Evolutionary conservation across 106 monocot genomes (phyloP).

Genomic region (Narthecium ossifragum): DNA sequence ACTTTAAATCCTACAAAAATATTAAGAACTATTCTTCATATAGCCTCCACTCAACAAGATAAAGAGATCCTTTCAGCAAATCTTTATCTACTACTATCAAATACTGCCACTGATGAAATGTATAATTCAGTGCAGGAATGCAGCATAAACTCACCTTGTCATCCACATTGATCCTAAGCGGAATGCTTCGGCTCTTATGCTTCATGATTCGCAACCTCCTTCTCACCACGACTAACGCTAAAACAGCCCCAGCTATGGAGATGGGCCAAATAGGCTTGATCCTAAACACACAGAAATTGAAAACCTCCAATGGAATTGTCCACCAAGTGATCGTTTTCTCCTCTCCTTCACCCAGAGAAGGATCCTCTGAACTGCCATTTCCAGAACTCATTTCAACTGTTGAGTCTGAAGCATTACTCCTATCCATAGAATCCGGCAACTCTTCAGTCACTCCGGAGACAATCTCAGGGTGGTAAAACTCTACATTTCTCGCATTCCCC

Average conservation of each 20-base stretch:
- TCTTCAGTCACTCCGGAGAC: neutral
- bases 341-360: constrained; percentile 10
- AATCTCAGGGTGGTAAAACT: neutral
- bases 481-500: too few species aligned
- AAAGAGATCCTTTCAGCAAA: neutral
- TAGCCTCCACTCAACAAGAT: neutral
- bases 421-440: neutral
- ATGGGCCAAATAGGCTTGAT: constrained; percentile 52
- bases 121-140: neutral
- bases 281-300: constrained; percentile 37
- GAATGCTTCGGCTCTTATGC: constrained; percentile 25
- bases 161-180: constrained; percentile 35
- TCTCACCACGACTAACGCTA: constrained; percentile 45
- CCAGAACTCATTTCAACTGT: neutral
- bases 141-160: constrained; percentile 37
- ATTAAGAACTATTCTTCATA: too few species aligned
- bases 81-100: neutral
- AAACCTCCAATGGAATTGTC: constrained; percentile 54
- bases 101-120: neutral
- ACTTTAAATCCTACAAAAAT: too few species aligned
- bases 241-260: constrained; percentile 37
- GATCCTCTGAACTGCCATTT: neutral
- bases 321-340: constrained; percentile 43
- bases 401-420: neutral
- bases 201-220: constrained; percentile 48